phyloP scores from a whole-genome alignment of 1,139 yeast species.

The Saccharomyces hybrid region DNA sequence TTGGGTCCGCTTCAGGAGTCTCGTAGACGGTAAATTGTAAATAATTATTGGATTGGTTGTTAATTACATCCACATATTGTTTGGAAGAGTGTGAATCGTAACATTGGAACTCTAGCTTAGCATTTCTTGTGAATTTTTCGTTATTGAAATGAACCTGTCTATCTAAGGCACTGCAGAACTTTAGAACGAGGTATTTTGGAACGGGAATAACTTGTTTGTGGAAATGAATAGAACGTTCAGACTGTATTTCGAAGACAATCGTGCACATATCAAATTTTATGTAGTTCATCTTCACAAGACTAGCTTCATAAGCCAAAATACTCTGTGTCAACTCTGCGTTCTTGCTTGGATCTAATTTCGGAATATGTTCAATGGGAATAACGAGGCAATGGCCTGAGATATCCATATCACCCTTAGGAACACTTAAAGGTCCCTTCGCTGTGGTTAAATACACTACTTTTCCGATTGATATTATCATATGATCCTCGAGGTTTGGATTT shows the following conservation, averaged over 20 bases:
- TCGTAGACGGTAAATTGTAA: constrained; percentile 34
- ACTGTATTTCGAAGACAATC: constrained; percentile 55
- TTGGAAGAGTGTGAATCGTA: constrained; percentile 14
- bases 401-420: constrained; percentile 37
- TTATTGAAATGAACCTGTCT: constrained; percentile 44
- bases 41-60: constrained; percentile 35
- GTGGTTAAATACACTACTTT: constrained; percentile 59
- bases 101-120: constrained; percentile 37
- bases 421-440: constrained; percentile 81
- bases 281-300: constrained; percentile 43
- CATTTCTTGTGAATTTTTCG: constrained; percentile 40
- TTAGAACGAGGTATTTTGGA: constrained; percentile 36
- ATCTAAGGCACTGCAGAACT: constrained; percentile 35
- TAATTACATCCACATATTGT: constrained; percentile 29
- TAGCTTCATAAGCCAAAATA: constrained; percentile 37
- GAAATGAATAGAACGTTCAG: constrained; percentile 51
- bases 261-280: constrained; percentile 38
- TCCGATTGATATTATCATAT: constrained; percentile 74
- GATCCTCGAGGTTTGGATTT: constrained; percentile 70
- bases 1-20: constrained; percentile 27
- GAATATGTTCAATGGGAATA: constrained; percentile 72
- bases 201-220: constrained; percentile 62
- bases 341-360: constrained; percentile 32
- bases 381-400: constrained; percentile 80
- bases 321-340: constrained; percentile 38